A percentile compares a stretch with the other conserved stretches of the same genome.
These are phyloP conservation scores for Ganoderma boninense DNA, from an alignment of 1,284 basidiomycete genomes.

Conservation along the genomic window DNA sequence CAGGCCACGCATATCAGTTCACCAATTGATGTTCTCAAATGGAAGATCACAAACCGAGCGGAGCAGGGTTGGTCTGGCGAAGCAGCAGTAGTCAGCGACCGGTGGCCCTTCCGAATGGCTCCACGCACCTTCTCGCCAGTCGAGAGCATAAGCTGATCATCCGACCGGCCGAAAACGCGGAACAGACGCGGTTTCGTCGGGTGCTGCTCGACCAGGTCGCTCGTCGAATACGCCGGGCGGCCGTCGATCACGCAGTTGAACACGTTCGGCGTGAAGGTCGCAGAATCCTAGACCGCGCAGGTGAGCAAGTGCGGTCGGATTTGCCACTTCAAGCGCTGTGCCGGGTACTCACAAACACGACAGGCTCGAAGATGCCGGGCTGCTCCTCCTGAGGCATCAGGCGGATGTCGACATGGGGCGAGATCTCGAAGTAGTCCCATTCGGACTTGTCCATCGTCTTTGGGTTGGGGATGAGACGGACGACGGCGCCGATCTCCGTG, in stretches of 20 bases:
- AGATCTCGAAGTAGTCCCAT: conserved; percentile 41
- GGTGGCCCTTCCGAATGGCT: too few relatives aligned
- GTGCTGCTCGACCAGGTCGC: conserved; percentile 55
- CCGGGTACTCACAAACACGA: conserved; percentile 34
- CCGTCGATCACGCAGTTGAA: conserved; percentile 43
- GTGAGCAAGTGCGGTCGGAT: background rate
- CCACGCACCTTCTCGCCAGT: conserved; percentile 54
- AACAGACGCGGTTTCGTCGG: conserved; percentile 52
- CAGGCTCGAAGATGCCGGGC: conserved; percentile 33
- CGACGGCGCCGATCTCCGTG: conserved; percentile 26
- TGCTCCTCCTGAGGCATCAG: conserved; percentile 35
- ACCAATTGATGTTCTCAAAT: too few relatives aligned
- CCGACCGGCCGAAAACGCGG: conserved; percentile 55
- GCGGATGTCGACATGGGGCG: conserved; percentile 26
- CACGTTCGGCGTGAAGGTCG: conserved; percentile 33
- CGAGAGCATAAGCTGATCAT: conserved; percentile 61
- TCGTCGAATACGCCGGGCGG: conserved; percentile 45
- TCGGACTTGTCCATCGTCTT: conserved; percentile 26
- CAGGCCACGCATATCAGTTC: background rate
- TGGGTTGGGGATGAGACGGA: conserved; percentile 21
- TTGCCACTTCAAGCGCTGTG: too few relatives aligned
- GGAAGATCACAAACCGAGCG: conserved; percentile 34
- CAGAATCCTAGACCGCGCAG: conserved; percentile 16
- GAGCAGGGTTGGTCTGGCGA: conserved; percentile 42
- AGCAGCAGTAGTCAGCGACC: background rate